Base-by-base conservation (phyloP, 202 grass and related monocot genomes). In the Carex arenaria region DNA sequence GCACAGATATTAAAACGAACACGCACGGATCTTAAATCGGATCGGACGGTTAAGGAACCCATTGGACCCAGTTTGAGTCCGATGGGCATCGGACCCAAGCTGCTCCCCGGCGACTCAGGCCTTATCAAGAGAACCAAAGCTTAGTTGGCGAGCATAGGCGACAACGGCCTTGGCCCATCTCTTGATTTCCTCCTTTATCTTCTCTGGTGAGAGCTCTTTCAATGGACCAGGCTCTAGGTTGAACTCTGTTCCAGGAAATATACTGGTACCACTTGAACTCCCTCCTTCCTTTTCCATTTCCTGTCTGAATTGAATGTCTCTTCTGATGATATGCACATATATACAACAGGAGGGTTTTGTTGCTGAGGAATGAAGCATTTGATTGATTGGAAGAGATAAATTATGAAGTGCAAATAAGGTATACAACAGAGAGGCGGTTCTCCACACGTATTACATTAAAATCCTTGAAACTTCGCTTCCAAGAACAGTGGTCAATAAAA, bases 131-230 rank as follows among this genome's bases (percentile, higher is more conserved):
- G 88, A 45, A 19, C 87, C 52, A 17, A 95, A 89, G 86, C 93
- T 99, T 64, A 96, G 81, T 79, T 99, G 96, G 34, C 86, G 86
- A 7, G 92, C 91, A 61, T 90, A 84, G 10, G 85, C 47, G 6
- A 88, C 91, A 15, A 96, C 96, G 18, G 86, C 87, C 87, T 95
- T 99, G 17, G 96, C 96, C 96, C 96, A 99, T 87, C 86, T 72
- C 85, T 72, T 89, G 85, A 99, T 90, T 19, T 94, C 91, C 23
- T 86, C 84, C 85, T 92, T 99, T 8, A 94, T 61, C 91, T 85
- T 99, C 73, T 99, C 89, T 5, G 91, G 77, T 6, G 94, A 92
- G 15, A 87, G 40, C 20, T 95, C 89, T 13, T 85, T 90, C 52
- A 95, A 88, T 47, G 82, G 52, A 12, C 63, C 71, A 10, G 73